Percentiles rank a stretch among this genome's conserved stretches.
phyloP scores from a whole-genome alignment of 805 yeast species.

The Isabelozyma pseudorhagii region DNA sequence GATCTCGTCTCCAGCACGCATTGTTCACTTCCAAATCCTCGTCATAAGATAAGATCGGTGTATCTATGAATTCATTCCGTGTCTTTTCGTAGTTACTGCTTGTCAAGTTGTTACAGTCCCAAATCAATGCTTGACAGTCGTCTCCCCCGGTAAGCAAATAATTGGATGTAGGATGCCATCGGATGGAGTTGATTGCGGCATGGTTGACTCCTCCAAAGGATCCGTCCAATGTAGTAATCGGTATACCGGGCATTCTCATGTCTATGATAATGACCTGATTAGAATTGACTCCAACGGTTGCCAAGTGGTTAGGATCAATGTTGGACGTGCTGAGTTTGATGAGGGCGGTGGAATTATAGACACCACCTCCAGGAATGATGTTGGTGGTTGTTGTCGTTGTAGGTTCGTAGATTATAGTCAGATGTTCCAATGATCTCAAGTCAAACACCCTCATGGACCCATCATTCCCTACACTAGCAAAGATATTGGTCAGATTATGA shows the following conservation, averaged over 20 bases:
- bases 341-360: conserved; percentile 51
- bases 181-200: conserved; percentile 65
- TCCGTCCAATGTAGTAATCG: conserved; percentile 66
- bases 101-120: conserved; percentile 50
- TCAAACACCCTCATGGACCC: conserved; percentile 94
- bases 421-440: conserved; percentile 82
- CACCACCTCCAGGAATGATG: conserved; percentile 1
- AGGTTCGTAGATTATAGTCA: conserved; percentile 93
- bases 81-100: not conserved
- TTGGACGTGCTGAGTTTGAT: conserved; percentile 76
- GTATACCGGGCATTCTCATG: conserved; percentile 83
- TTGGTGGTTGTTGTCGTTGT: conserved; percentile 18
- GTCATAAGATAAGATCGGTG: conserved; percentile 49
- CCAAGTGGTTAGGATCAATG: conserved; percentile 76
- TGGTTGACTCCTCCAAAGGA: conserved; percentile 46
- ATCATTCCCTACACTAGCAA: conserved; percentile 92
- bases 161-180: conserved; percentile 81
- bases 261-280: conserved; percentile 69
- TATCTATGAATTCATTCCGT: conserved; percentile 12
- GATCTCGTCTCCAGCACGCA: conserved; percentile 62
- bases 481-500: conserved; percentile 68
- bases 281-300: conserved; percentile 74
- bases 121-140: conserved; percentile 68
- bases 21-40: conserved; percentile 74
- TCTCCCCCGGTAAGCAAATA: conserved; percentile 63